phyloP scores from a whole-genome alignment of 2,329 filamentous ascomycete species.

The Colletotrichum sp. region DNA sequence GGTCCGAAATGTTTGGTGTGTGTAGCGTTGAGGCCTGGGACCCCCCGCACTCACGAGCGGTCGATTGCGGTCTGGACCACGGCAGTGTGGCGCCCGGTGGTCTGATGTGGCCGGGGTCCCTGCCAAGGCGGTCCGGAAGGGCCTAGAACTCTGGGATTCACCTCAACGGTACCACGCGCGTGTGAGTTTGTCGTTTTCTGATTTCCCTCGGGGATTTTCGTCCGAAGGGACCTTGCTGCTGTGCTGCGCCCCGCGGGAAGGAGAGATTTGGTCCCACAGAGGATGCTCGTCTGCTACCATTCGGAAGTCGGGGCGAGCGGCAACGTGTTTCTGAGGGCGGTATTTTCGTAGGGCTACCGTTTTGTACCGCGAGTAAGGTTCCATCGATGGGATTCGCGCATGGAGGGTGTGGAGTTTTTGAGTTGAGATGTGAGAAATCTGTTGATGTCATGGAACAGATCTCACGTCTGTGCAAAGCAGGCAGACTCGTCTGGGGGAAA shows the following conservation, averaged over 20 bases:
- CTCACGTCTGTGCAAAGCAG: not conserved
- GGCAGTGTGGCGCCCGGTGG: conserved; percentile 1
- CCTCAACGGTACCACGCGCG: not conserved
- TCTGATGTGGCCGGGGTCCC: conserved; percentile 11
- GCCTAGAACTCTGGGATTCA: not conserved
- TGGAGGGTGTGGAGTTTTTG: not conserved
- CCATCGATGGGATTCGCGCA: not conserved
- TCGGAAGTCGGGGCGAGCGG: not conserved
- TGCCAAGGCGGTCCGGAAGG: conserved; percentile 12
- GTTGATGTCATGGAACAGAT: not conserved
- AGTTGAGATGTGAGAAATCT: not conserved
- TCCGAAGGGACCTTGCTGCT: not conserved
- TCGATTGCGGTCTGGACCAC: conserved; percentile 19
- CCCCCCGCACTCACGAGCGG: conserved; percentile 8
- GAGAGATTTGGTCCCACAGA: not conserved
- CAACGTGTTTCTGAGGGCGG: not conserved
- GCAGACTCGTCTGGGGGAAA: not conserved
- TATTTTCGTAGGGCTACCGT: not conserved
- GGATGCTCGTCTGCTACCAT: not conserved
- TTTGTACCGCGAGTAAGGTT: not conserved
- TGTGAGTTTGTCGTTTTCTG: not conserved
- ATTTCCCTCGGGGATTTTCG: not conserved
- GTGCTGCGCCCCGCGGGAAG: not conserved
- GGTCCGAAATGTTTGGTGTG: not conserved
- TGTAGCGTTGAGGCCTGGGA: not conserved